Evolutionary conservation across 2,329 filamentous ascomycete species (phyloP).

Genomic region (Claviceps pusilla): DNA sequence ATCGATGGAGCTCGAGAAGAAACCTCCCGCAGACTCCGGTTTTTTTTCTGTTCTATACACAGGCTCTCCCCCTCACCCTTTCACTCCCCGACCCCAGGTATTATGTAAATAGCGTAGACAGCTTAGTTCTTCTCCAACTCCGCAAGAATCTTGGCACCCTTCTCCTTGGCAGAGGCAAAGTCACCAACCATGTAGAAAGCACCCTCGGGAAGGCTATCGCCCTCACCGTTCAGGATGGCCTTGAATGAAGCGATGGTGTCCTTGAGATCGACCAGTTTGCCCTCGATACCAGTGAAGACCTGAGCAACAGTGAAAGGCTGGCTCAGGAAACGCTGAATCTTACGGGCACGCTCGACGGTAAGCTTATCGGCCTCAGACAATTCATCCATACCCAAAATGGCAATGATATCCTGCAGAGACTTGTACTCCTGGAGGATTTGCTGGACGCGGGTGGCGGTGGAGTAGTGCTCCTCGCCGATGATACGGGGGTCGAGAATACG

Average conservation of each 20-base stretch:
- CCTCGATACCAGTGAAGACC: slow-evolving; percentile 87
- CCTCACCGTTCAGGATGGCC: slow-evolving; percentile 87
- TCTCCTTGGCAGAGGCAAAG: slow-evolving; percentile 78
- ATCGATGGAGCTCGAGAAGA: slow-evolving; percentile 37
- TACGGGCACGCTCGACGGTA: slow-evolving; percentile 99
- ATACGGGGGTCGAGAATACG: slow-evolving; percentile 99
- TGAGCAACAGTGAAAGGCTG: slow-evolving; percentile 89
- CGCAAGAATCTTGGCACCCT: slow-evolving; percentile 99
- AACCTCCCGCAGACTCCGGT: slow-evolving; percentile 29
- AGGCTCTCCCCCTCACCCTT: slow-evolving; percentile 21
- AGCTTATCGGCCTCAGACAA: slow-evolving; percentile 98
- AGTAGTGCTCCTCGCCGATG: slow-evolving; percentile 95
- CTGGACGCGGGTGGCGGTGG: slow-evolving; percentile 86
- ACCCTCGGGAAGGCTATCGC: slow-evolving; percentile 89
- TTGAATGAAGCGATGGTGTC: slow-evolving; percentile 97
- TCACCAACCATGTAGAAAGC: slow-evolving; percentile 97
- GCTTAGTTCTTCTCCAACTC: slow-evolving; percentile 59
- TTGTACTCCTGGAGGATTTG: slow-evolving; percentile 99
- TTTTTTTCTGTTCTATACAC: slow-evolving; percentile 46
- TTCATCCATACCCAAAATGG: slow-evolving; percentile 99
- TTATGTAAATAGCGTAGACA: slow-evolving; percentile 17
- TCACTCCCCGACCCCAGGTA: slow-evolving; percentile 15
- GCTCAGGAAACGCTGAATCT: slow-evolving; percentile 98
- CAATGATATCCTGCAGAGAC: slow-evolving; percentile 99
- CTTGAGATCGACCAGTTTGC: slow-evolving; percentile 94